Evolutionary conservation across 306 rosid species (phyloP), one percentile per base, ranked within the genome.

Genomic region (Prunus fruticosa): DNA sequence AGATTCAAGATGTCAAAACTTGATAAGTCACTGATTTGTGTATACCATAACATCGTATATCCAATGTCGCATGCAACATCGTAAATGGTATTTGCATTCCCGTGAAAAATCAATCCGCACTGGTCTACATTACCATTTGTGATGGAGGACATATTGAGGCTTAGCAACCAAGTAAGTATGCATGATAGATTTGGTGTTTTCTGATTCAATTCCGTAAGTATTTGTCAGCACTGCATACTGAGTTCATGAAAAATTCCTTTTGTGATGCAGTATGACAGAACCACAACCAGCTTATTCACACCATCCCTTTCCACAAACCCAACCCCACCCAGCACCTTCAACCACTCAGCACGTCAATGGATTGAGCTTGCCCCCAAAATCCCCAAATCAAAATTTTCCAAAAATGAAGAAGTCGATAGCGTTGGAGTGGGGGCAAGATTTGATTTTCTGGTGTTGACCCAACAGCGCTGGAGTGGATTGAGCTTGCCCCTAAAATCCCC

Each of bases 131-230:
- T 72, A 94, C 91, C 71, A 86, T 92, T 43, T 97, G 98, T 14
- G 97, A 90, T 73, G 97, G 98, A 79, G 97, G 98, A 28, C 91
- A 94, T 78, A 54, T 84, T 67, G 96, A 94, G 86, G 97, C 86
- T 88, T 91, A 67, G 93, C 93, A 67, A 86, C 74, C 83, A 91
- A 86, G 97, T 94, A 87, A 81, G 88, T 45, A 3, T 32, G 38
- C 15, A 11, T 5, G 15, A 69, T 63, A 18, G 28, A 47, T 62
- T 64, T 8, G 50, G 41, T 64, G 9, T 50, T 70, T 22, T 15
- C 49, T 67, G 20, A 16, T 18, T 18, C 27, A 45, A 28, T 69
- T 16, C 4, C 58, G 6, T 34, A 16, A 16, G 34, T 70, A 30
- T 15, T 57, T 30, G 45, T 66, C 3, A 2, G n/a, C 67, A 13